phyloP scores from a whole-genome alignment of 352 stramenopile genomes.

The Globisporangium solare region DNA sequence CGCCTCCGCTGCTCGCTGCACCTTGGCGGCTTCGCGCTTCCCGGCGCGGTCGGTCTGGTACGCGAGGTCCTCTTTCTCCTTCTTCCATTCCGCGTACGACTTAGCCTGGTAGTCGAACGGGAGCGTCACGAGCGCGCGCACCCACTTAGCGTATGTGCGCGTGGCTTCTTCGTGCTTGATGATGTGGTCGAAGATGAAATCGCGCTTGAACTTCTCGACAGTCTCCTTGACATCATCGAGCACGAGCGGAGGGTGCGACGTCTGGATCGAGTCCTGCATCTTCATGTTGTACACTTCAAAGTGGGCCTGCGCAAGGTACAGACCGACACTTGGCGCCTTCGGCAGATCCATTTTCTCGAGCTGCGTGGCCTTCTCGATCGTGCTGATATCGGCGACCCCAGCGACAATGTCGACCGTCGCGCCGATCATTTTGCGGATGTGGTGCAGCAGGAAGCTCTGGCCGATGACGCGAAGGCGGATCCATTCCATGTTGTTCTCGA shows the following conservation, averaged over 20 bases:
- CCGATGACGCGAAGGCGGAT: constrained; percentile 92
- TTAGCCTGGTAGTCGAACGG: constrained; percentile 68
- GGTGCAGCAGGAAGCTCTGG: constrained; percentile 97
- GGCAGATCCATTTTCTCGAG: constrained; percentile 85
- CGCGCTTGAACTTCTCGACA: constrained; percentile 77
- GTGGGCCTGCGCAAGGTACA: constrained; percentile 82
- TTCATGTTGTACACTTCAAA: constrained; percentile 87
- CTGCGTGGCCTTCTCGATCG: constrained; percentile 55
- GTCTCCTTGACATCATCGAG: constrained; percentile 42
- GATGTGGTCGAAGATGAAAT: constrained; percentile 80
- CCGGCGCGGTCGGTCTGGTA: constrained; percentile 28
- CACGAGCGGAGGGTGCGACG: constrained; percentile 58
- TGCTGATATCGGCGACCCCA: constrained; percentile 37
- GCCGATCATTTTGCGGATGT: constrained; percentile 98
- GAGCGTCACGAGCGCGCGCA: constrained; percentile 60
- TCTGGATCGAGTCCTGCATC: constrained; percentile 62
- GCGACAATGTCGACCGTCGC: constrained; percentile 72
- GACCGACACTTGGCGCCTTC: constrained; percentile 80
- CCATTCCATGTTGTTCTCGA: constrained; percentile 93
- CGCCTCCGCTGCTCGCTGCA: constrained; percentile 11
- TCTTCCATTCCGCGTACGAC: constrained; percentile 64
- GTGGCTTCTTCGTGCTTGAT: constrained; percentile 73
- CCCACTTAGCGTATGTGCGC: constrained; percentile 79
- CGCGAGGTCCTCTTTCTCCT: constrained; percentile 64
- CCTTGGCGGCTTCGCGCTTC: constrained; percentile 38